These are phyloP conservation scores for Alnus glutinosa DNA, from an alignment of 306 rosid species.

Conservation along the genomic window DNA sequence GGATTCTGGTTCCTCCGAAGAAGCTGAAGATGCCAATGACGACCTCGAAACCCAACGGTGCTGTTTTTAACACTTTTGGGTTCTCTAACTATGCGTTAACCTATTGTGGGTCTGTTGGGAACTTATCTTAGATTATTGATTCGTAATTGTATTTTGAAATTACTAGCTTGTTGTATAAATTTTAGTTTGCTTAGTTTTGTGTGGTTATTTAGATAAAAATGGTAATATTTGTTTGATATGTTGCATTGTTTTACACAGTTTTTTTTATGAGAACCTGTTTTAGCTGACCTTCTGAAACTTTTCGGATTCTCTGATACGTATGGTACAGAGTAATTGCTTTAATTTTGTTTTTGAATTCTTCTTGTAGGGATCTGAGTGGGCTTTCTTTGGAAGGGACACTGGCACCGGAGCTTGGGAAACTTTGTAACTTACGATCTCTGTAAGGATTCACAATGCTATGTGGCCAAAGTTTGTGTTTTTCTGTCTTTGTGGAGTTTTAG, in stretches of 20 bases:
- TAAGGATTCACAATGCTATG: conserved; percentile 36
- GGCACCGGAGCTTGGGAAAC: conserved; percentile 83
- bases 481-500: not conserved
- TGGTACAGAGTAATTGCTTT: not conserved
- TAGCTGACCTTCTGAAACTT: too few species aligned
- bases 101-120: too few species aligned
- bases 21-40: conserved; percentile 31
- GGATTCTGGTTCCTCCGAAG: not conserved
- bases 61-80: conserved; percentile 9
- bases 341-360: conserved; percentile 22
- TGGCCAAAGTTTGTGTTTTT: not conserved
- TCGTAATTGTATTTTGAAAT: too few species aligned
- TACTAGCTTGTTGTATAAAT: too few species aligned
- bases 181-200: too few species aligned
- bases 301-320: too few species aligned
- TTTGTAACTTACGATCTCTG: conserved; percentile 62
- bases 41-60: conserved; percentile 46
- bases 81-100: too few species aligned
- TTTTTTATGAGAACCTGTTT: too few species aligned
- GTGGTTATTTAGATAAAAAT: too few species aligned
- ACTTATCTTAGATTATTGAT: too few species aligned
- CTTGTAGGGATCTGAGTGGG: conserved; percentile 63
- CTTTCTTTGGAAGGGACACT: conserved; percentile 76
- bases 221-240: too few species aligned
- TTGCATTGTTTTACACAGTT: too few species aligned